Percentiles rank a stretch among this genome's conserved stretches.
Evolutionary conservation across 2,329 filamentous ascomycete genomes (phyloP).

Genomic region (Zasmidium citrigriseum): DNA sequence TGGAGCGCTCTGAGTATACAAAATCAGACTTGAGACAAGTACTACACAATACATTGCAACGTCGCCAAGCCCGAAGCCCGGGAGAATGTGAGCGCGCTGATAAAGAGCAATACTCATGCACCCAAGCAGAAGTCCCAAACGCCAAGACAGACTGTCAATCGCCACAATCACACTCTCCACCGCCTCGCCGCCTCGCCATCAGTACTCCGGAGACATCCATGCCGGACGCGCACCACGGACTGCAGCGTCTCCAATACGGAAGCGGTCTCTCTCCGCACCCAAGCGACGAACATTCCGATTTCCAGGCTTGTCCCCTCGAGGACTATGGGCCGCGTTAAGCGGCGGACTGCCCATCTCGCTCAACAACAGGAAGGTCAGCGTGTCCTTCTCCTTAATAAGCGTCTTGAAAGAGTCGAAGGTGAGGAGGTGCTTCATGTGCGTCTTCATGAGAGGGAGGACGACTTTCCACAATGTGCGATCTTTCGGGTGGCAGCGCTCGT

Average conservation of each 20-base stretch:
- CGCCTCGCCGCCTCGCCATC: not conserved
- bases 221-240: too few relatives aligned
- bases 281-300: too few relatives aligned
- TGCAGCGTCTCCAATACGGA: too few relatives aligned
- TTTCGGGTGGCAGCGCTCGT: constrained; percentile 3
- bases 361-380: not conserved
- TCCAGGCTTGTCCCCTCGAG: not conserved
- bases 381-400: not conserved
- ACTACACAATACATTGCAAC: not conserved
- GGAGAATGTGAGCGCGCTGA: too few relatives aligned
- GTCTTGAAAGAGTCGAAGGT: not conserved
- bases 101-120: not conserved
- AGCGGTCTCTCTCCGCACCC: too few relatives aligned
- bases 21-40: not conserved
- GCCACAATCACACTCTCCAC: not conserved
- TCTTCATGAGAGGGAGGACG: constrained; percentile 11
- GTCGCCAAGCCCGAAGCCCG: too few relatives aligned
- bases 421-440: constrained; percentile 1
- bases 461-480: constrained; percentile 15
- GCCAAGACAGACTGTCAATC: not conserved
- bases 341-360: not conserved
- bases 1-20: not conserved
- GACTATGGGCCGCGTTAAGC: not conserved
- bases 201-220: too few relatives aligned
- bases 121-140: not conserved